Conservation (phyloP, 2,329 filamentous ascomycete genomes). For the Penicillium crustosum region DNA sequence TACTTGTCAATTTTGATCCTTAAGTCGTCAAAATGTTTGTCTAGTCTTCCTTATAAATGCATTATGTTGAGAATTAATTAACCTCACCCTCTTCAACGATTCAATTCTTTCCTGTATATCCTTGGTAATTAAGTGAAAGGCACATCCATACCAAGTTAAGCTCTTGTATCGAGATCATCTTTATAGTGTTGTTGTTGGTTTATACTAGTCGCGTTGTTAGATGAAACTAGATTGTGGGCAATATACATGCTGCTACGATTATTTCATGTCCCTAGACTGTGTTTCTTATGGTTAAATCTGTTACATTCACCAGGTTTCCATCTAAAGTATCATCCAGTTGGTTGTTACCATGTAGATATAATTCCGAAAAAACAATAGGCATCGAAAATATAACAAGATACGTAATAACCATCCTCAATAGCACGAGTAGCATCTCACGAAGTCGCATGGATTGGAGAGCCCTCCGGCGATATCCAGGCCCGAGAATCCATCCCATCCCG, state of each 20-base stretch:
- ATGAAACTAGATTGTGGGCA: neutral
- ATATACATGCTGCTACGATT: neutral
- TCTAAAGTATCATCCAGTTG: neutral
- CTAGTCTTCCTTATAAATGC: neutral
- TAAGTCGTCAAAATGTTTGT: neutral
- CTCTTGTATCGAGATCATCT: neutral
- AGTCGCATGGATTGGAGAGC: neutral
- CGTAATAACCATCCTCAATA: neutral
- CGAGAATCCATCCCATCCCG: slow-evolving; percentile 3
- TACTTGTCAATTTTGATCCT: neutral
- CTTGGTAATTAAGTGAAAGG: neutral
- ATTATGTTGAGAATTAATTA: neutral
- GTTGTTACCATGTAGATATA: neutral
- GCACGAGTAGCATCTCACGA: neutral
- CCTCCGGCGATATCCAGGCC: neutral
- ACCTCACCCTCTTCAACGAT: neutral
- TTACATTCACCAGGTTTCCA: neutral
- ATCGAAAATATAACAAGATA: neutral
- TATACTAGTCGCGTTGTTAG: neutral
- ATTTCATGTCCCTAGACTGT: neutral
- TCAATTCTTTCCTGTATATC: neutral
- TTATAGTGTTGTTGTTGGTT: neutral
- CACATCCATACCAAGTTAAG: neutral
- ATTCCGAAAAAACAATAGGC: neutral
- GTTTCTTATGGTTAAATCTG: neutral